A percentile compares a stretch with the other conserved stretches of the same genome.
Evolutionary conservation across 1,284 basidiomycete genomes (phyloP).

Genomic region (Xerocomus nothofagi): DNA sequence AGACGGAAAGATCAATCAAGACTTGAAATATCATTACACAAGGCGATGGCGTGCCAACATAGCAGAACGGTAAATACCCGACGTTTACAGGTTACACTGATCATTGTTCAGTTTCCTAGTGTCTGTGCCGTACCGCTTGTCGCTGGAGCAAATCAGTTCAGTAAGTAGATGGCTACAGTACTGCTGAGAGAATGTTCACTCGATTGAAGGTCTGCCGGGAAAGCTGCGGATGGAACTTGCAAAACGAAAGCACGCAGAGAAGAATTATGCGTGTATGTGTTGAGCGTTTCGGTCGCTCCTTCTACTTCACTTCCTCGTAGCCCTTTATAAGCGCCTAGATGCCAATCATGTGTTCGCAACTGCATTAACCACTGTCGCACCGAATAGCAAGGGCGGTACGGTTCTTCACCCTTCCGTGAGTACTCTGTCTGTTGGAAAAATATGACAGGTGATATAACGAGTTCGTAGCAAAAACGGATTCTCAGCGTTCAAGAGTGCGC

Average conservation of each 20-base stretch:
- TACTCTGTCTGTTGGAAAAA: neutral
- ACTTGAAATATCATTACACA: slow-evolving; percentile 53
- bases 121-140: slow-evolving; percentile 48
- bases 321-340: slow-evolving; percentile 54
- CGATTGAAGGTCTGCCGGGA: slow-evolving; percentile 41
- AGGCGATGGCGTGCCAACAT: slow-evolving; percentile 37
- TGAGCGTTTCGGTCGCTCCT: neutral
- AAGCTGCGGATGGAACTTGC: slow-evolving; percentile 37
- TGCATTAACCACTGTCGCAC: slow-evolving; percentile 53
- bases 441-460: neutral
- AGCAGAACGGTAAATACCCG: slow-evolving; percentile 51
- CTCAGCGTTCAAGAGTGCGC: slow-evolving; percentile 65
- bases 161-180: slow-evolving; percentile 34
- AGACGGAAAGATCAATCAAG: slow-evolving; percentile 22
- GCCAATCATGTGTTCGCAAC: slow-evolving; percentile 54
- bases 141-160: slow-evolving; percentile 46
- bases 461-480: slow-evolving; percentile 60
- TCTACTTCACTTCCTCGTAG: slow-evolving; percentile 34
- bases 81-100: neutral
- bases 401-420: slow-evolving; percentile 62
- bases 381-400: slow-evolving; percentile 49
- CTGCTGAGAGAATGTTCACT: neutral
- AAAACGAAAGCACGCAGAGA: slow-evolving; percentile 25
- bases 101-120: slow-evolving; percentile 33
- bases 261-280: slow-evolving; percentile 25